phyloP scores from a whole-genome alignment of 2,329 filamentous ascomycete species.

The Aureobasidium sp. region DNA sequence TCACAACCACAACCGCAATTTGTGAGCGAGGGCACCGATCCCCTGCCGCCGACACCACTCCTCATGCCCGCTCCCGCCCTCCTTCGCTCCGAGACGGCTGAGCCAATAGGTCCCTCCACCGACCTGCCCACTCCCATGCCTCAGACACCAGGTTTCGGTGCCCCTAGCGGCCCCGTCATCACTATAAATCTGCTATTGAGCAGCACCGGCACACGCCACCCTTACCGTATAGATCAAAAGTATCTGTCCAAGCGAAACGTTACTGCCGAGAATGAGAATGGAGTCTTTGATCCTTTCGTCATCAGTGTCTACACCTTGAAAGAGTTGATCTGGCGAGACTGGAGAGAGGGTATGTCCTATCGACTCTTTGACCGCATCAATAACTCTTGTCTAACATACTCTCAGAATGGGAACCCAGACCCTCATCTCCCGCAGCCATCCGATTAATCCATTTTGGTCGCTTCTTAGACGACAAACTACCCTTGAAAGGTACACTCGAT shows the following conservation, averaged over 20 bases:
- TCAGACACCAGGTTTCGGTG: constrained; percentile 21
- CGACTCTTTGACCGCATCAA: neutral
- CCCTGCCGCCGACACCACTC: constrained; percentile 5
- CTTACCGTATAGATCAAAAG: constrained; percentile 80
- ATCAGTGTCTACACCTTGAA: constrained; percentile 93
- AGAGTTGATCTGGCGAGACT: constrained; percentile 86
- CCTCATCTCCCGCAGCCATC: constrained; percentile 80
- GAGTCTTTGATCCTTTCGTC: constrained; percentile 66
- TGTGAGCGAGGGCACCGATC: neutral
- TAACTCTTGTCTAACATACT: neutral
- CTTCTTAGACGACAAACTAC: constrained; percentile 79
- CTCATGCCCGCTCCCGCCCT: constrained; percentile 17
- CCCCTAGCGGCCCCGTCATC: constrained; percentile 41
- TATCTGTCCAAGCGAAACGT: constrained; percentile 78
- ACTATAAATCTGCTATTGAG: constrained; percentile 71
- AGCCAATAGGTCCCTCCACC: constrained; percentile 40
- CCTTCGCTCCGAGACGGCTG: constrained; percentile 29
- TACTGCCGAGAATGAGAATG: constrained; percentile 57
- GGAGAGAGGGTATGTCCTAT: constrained; percentile 58
- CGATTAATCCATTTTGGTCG: constrained; percentile 87
- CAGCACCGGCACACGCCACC: constrained; percentile 72
- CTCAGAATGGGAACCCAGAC: constrained; percentile 74
- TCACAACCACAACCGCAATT: neutral
- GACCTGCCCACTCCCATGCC: constrained; percentile 31
- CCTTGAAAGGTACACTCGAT: constrained; percentile 57